phyloP scores from a whole-genome alignment of 2,329 filamentous ascomycete species.

The Ophiocordyceps sinensis region DNA sequence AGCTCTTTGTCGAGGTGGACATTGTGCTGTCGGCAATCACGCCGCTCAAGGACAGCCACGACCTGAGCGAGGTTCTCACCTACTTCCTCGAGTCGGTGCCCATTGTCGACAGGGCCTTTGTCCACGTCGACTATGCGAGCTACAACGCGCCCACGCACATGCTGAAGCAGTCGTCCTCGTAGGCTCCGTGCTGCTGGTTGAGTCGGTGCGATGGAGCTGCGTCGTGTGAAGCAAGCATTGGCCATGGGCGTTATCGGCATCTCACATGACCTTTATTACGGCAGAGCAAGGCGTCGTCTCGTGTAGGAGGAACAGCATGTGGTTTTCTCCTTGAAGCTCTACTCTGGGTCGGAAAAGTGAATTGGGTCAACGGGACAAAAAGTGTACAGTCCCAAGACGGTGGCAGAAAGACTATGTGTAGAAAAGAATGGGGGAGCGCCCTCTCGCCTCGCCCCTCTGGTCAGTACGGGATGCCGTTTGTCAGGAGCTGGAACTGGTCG shows the following conservation, averaged over 20 bases:
- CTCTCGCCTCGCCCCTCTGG: neutral
- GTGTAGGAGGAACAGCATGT: too few species aligned
- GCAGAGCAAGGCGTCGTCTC: too few species aligned
- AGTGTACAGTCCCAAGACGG: neutral
- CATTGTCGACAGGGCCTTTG: constrained; percentile 59
- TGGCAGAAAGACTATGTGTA: neutral
- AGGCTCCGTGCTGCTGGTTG: neutral
- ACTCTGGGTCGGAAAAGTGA: too few species aligned
- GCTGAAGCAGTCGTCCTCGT: constrained; percentile 16
- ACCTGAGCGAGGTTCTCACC: constrained; percentile 62
- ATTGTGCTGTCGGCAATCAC: constrained; percentile 69
- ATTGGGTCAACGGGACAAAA: too few species aligned
- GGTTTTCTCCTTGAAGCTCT: too few species aligned
- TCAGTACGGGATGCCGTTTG: constrained; percentile 92
- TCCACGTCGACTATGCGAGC: constrained; percentile 50
- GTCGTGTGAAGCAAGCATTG: too few species aligned
- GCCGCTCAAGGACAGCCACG: constrained; percentile 65
- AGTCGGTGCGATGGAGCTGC: too few species aligned
- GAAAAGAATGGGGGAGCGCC: neutral
- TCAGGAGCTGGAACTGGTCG: constrained; percentile 94
- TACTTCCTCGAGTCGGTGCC: constrained; percentile 78
- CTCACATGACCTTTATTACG: too few species aligned
- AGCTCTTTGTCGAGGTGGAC: constrained; percentile 69
- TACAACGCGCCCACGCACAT: constrained; percentile 49
- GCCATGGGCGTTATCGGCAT: too few species aligned